Conservation (phyloP, 1,284 basidiomycete genomes). For the Ceratobasidium sp. region DNA sequence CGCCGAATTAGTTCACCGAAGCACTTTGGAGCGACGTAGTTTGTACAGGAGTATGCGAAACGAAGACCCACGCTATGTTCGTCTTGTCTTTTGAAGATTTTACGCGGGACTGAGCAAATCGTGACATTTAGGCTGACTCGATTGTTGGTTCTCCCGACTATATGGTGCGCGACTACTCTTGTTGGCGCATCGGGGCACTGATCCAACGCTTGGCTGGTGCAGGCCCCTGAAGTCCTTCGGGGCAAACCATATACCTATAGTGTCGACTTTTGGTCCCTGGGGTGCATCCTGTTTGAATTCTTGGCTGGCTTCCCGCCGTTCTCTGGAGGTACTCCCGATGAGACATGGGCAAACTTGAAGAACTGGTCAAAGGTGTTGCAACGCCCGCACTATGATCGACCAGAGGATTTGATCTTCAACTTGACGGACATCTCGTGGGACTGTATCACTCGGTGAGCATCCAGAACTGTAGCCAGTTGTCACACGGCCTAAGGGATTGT, state of each 20-base stretch:
- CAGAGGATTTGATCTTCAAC: conserved; percentile 98
- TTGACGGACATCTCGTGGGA: conserved; percentile 95
- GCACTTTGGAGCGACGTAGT: conserved; percentile 94
- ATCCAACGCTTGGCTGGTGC: conserved; percentile 49
- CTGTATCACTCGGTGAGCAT: conserved; percentile 82
- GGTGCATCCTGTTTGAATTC: conserved; percentile 99
- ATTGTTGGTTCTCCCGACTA: conserved; percentile 99
- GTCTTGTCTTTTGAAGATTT: conserved; percentile 39
- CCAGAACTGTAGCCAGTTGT: not conserved
- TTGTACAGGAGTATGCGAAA: conserved; percentile 94
- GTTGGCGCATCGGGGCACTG: not conserved
- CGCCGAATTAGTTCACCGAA: conserved; percentile 89
- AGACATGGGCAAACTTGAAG: conserved; percentile 99
- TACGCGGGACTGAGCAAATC: conserved; percentile 7
- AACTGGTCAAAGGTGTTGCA: conserved; percentile 95
- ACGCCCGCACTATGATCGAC: conserved; percentile 94
- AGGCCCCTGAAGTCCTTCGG: conserved; percentile 82
- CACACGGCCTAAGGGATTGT: conserved; percentile 6
- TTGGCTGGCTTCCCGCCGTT: conserved; percentile 98
- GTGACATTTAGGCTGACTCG: conserved; percentile 80
- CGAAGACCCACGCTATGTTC: conserved; percentile 85
- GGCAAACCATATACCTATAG: conserved; percentile 95
- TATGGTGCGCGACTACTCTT: conserved; percentile 68
- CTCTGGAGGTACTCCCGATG: conserved; percentile 94
- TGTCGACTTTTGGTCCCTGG: conserved; percentile 99